phyloP scores from a whole-genome alignment of 75 land plant genomes.

The Picea sitchensis region DNA sequence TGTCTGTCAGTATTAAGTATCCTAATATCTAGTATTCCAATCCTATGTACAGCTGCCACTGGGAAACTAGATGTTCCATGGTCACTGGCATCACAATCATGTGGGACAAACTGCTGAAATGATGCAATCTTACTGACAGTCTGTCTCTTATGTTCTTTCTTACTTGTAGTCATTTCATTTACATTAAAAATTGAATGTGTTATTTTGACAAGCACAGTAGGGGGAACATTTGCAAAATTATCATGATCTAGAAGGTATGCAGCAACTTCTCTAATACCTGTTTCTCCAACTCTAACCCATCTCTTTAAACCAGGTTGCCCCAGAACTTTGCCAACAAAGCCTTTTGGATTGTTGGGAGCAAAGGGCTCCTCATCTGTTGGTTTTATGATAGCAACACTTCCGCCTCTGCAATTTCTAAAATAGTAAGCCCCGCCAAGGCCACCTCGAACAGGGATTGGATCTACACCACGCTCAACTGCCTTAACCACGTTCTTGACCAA shows the following conservation, averaged over 20 bases:
- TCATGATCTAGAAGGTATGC: slow-evolving; percentile 80
- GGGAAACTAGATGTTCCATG: slow-evolving; percentile 79
- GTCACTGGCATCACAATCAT: slow-evolving; percentile 84
- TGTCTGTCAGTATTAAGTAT: slow-evolving; percentile 81
- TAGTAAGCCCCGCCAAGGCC: slow-evolving; percentile 92
- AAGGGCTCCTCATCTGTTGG: slow-evolving; percentile 95
- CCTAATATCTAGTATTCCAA: slow-evolving; percentile 76
- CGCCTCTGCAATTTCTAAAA: slow-evolving; percentile 65
- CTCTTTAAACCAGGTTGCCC: slow-evolving; percentile 84
- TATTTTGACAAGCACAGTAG: slow-evolving; percentile 71
- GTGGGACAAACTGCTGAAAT: slow-evolving; percentile 72
- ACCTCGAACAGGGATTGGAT: slow-evolving; percentile 54
- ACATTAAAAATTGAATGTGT: slow-evolving; percentile 76
- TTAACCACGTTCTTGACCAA: slow-evolving; percentile 52
- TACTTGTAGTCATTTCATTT: slow-evolving; percentile 39
- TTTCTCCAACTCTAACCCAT: slow-evolving; percentile 80
- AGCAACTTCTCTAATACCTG: slow-evolving; percentile 84
- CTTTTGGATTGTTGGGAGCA: slow-evolving; percentile 92
- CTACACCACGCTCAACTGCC: slow-evolving; percentile 66
- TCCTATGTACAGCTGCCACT: slow-evolving; percentile 72
- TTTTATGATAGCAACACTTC: slow-evolving; percentile 77
- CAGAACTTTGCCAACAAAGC: slow-evolving; percentile 69
- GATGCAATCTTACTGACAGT: slow-evolving; percentile 77
- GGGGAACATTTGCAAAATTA: slow-evolving; percentile 80
- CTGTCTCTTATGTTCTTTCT: slow-evolving; percentile 16